Evolutionary conservation across 2,329 filamentous ascomycete species (phyloP), one percentile per base, ranked within the genome.

Genomic region (Mycosphaerella arachidis): DNA sequence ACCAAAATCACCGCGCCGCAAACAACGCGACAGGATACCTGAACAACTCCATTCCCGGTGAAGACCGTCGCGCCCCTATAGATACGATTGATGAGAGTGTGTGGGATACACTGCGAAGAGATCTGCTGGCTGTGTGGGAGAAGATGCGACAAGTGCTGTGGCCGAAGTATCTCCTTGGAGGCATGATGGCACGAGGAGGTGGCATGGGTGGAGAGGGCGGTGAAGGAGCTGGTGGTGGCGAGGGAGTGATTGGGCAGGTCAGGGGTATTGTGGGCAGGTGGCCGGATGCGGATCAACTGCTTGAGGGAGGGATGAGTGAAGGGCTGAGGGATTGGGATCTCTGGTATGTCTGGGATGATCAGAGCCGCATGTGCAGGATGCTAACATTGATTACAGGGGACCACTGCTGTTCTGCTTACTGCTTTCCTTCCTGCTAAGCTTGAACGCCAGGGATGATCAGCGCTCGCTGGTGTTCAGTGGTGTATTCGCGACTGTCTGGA

Each of bases 121-220:
- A 99, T 75, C 79, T 99, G 66, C 78, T 93, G 7, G 94, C 92
- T 29, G 91, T 97, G 37, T 97, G 94, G 93, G 90, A 91, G 78
- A 99, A 99, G 82, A 91, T 99, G 87, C 88, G 90, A 75, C 93
- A 97, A 80, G 94, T 99, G 43, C 85, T 99, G 62, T 99, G 91
- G 77, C 94, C 94, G 18, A 92, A 92, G 72, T 97, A 97, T 78
- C 83, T 99, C 53, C 87, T 99, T 27, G 85, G 85, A 45, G 85
- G 85, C 43, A 80, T 87, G 70, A 76, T 88, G 76, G 77, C 81
- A 64, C 75, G 80, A 54, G 80, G 82, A 33, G 83, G 83, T n/a
- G 82, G 83, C 40, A 81, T 80, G 63, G 78, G 78, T 20, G 82
- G 80, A 37, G 83, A 85, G 70, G 78, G 80, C 16, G 82, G 80